phyloP scores from a whole-genome alignment of 108 stramenopile genomes.

The Cyclotella sp. region DNA sequence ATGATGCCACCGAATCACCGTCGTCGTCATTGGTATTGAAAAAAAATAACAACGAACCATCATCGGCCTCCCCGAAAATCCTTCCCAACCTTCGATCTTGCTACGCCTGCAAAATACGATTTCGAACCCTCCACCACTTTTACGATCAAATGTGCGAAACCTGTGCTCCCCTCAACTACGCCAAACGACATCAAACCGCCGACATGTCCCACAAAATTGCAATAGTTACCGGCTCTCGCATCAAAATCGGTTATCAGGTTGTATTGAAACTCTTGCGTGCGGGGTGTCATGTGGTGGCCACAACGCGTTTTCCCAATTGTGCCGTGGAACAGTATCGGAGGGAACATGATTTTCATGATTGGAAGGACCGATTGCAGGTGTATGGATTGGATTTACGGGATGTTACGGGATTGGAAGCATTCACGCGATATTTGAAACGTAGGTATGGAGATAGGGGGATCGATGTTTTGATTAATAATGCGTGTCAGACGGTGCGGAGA shows the following conservation, averaged over 20 bases:
- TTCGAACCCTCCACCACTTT: constrained; percentile 82
- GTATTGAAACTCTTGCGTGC: constrained; percentile 85
- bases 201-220: constrained; percentile 63
- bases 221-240: constrained; percentile 88
- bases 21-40: constrained; percentile 22
- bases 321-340: constrained; percentile 64
- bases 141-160: constrained; percentile 91
- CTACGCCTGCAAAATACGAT: constrained; percentile 89
- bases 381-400: constrained; percentile 89
- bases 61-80: constrained; percentile 7
- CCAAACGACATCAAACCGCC: constrained; percentile 80
- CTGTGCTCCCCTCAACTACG: constrained; percentile 85
- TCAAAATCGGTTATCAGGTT: constrained; percentile 91
- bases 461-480: constrained; percentile 92
- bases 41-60: neutral
- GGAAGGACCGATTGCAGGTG: constrained; percentile 67
- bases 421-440: constrained; percentile 74
- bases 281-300: constrained; percentile 79
- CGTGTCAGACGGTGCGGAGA: constrained; percentile 92
- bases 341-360: constrained; percentile 72
- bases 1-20: constrained; percentile 22
- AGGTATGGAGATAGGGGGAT: constrained; percentile 67
- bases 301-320: constrained; percentile 87
- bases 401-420: constrained; percentile 84
- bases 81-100: constrained; percentile 87